Base-by-base conservation (phyloP, 495 filamentous ascomycete genomes). In the Lasiosphaeria miniovina region DNA sequence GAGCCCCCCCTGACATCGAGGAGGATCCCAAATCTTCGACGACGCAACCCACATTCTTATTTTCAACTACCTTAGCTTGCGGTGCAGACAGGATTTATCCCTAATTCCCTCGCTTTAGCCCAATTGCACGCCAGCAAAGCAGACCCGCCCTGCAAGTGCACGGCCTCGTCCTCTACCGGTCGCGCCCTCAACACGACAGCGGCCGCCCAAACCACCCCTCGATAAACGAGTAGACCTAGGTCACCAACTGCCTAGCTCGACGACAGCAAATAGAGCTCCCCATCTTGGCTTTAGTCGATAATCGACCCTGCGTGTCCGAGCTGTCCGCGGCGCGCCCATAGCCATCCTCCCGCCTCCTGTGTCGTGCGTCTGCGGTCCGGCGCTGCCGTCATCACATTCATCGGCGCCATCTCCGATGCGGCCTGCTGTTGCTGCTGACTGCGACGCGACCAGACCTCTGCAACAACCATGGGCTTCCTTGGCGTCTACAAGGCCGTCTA, bases 401-500 rank as follows among this genome's bases (percentile, higher is more conserved):
- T 15, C 14, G 50, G 17, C 36, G 36, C 59, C 14, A 24, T 12
- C 36, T 55, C 43, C 57, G 34, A 54, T 55, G 45, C 52, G 49
- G 33, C 51, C 62, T 43, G 53, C 36, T 43, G 51, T 36, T 34
- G 15, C 17, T 3, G 14, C 31, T 9, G 32, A 46, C 43, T 36
- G 32, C 33, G 10, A 17, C 54, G 17, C 35, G 43, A 55, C 24
- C 36, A 35, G 33, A 36, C 33, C 52, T 43, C 52, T 4, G 45
- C 59, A 41, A 54, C 57, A 62, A 70, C 59, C 63, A 84, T 84
- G 82, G 81, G 79, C 54, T 99, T 98, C 80, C 72, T 96, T 68
- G 93, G 92, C 57, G 84, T 99, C 55, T 97, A 92, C 80, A 89
- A 85, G 72, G 93, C 92, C 68, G 67, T 96, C 68, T 98, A 95